phyloP scores from a whole-genome alignment of 2,329 filamentous ascomycete genomes.

The Trichoderma sp. region DNA sequence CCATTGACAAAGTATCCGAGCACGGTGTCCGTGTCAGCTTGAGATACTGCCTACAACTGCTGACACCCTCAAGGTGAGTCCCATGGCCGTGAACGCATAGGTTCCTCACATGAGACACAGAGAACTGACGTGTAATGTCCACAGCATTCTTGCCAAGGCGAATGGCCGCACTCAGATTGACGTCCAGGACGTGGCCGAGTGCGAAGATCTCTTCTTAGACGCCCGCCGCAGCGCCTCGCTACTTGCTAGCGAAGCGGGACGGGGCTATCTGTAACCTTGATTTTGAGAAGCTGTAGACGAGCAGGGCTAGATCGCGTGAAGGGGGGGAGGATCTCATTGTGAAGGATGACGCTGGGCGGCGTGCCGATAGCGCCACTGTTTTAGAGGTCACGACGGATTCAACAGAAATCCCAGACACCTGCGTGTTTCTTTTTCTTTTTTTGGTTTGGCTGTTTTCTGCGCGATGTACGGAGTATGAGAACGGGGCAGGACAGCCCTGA shows the following conservation, averaged over 20 bases:
- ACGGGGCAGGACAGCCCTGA: constrained; percentile 12
- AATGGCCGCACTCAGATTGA: constrained; percentile 75
- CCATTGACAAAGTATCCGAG: constrained; percentile 80
- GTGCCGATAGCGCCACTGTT: constrained; percentile 10
- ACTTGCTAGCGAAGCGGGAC: constrained; percentile 59
- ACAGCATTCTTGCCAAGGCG: constrained; percentile 81
- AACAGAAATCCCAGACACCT: background rate
- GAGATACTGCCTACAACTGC: constrained; percentile 86
- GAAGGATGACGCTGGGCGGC: constrained; percentile 15
- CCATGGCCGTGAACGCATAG: constrained; percentile 5
- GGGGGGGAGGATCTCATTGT: constrained; percentile 1
- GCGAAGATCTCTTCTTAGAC: constrained; percentile 80
- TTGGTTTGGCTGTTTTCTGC: constrained; percentile 1
- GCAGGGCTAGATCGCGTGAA: constrained; percentile 4
- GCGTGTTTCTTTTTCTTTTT: background rate
- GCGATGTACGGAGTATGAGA: constrained; percentile 14
- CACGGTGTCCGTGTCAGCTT: constrained; percentile 87
- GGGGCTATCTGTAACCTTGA: constrained; percentile 59
- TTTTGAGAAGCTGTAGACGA: constrained; percentile 1
- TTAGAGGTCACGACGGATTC: constrained; percentile 18
- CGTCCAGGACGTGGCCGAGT: constrained; percentile 72
- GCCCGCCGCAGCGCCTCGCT: constrained; percentile 73
- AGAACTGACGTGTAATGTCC: constrained; percentile 32
- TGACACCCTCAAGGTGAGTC: constrained; percentile 74
- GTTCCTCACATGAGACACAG: constrained; percentile 30